Base-by-base conservation (phyloP, 164 flowering plant genomes). In the Berberis vulgaris region DNA sequence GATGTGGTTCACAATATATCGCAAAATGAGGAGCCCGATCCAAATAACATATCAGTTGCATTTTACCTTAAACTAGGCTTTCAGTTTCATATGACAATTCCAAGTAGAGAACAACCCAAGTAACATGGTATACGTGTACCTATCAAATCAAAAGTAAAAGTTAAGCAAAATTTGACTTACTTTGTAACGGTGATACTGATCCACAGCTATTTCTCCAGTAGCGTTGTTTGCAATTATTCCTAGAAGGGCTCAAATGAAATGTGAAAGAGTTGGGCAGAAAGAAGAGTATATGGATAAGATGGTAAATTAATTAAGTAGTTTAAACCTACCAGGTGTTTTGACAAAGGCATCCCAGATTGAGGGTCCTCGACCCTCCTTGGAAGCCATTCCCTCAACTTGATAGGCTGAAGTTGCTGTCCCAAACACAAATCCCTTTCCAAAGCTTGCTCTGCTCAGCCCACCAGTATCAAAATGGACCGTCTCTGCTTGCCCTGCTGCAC, bases 171-270 rank as follows among this genome's bases (percentile, higher is more conserved):
- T 26, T 26, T 26, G 26, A 26, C 60, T 57, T 57, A 72, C 78
- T 62, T 72, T 72, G 52, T 72, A 75, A 0, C 66, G 75, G 43
- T 75, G 78, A 54, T 75, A 75, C 60, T 72, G 70, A 55, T 75
- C 78, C 43, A 69, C 75, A 1, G 75, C 2, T 42, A 75, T 68
- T 26, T 69, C 69, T 5, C 59, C 73, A 6, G 71, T 72, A 12
- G 58, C 68, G 11, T 66, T 60, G 2, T 66, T 61, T 0, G 75
- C 73, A 13, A 75, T 56, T 6, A 11, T 63, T 38, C 69, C 73
- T 75, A 65, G 26, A 26, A 26, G 26, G 26, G 26, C 26, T 26
- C 26, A 26, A 26, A 26, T 26, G 26, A 26, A 26, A 26, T 26
- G 26, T 26, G 26, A 26, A 26, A 26, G 26, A 26, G 26, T 26